phyloP scores from a whole-genome alignment of 1,139 yeast genomes.

The Arxiozyma bovina region DNA sequence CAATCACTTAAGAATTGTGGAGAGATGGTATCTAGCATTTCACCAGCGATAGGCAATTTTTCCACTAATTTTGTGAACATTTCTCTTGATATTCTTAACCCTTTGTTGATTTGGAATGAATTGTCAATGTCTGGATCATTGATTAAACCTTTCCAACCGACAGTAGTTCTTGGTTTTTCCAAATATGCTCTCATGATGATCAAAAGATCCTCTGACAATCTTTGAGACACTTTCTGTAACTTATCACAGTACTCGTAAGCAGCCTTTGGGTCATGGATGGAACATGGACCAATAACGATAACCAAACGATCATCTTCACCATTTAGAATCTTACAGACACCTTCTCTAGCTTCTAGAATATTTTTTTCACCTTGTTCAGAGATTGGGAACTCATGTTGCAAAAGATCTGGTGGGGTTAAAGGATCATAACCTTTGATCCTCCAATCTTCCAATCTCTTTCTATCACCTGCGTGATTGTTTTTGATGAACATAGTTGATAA shows the following conservation, averaged over 20 bases:
- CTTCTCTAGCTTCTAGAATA: constrained; percentile 69
- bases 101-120: constrained; percentile 89
- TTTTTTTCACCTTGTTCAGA: constrained; percentile 49
- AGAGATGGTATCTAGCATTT: constrained; percentile 94
- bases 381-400: constrained; percentile 82
- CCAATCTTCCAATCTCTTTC: constrained; percentile 81
- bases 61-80: constrained; percentile 78
- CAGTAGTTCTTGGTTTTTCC: constrained; percentile 97
- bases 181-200: constrained; percentile 96
- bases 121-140: constrained; percentile 96
- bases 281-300: constrained; percentile 91
- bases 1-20: constrained; percentile 90
- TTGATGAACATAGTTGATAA: constrained; percentile 56
- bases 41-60: constrained; percentile 85
- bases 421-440: constrained; percentile 94
- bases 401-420: constrained; percentile 83
- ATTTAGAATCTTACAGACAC: constrained; percentile 57
- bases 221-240: constrained; percentile 50
- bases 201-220: constrained; percentile 63
- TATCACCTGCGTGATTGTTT: constrained; percentile 76
- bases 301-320: constrained; percentile 76
- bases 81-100: constrained; percentile 79
- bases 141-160: constrained; percentile 97
- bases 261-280: constrained; percentile 88
- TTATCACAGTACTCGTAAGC: constrained; percentile 80